phyloP scores from a whole-genome alignment of 176 grass and related monocot genomes.

The Oryza meridionalis region DNA sequence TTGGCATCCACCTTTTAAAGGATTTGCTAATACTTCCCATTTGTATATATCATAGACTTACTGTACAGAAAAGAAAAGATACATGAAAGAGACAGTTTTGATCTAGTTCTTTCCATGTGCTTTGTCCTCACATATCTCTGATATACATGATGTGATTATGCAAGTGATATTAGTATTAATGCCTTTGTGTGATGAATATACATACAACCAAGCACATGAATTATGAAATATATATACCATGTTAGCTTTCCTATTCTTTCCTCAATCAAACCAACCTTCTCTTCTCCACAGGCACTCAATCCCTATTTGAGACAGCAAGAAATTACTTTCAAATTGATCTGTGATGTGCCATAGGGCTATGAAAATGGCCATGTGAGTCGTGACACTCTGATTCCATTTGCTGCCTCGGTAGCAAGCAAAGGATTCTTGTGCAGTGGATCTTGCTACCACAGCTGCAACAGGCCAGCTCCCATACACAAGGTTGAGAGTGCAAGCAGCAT shows the following conservation, averaged over 20 bases:
- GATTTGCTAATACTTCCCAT: neutral
- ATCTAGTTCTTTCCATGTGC: neutral
- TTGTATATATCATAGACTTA: slow-evolving; percentile 4
- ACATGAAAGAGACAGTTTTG: neutral
- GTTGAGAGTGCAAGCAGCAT: slow-evolving; percentile 25
- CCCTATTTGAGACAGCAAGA: neutral
- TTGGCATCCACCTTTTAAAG: slow-evolving; percentile 47
- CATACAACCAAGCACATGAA: neutral
- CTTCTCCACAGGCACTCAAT: too few relatives aligned
- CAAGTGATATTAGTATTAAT: neutral
- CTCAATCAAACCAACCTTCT: too few relatives aligned
- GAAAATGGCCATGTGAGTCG: slow-evolving; percentile 17
- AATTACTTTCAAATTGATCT: neutral
- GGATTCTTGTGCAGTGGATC: slow-evolving; percentile 9
- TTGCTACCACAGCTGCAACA: slow-evolving; percentile 37
- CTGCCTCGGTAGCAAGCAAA: slow-evolving; percentile 30
- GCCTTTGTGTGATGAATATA: neutral
- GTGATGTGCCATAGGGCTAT: neutral
- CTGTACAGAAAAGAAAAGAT: slow-evolving; percentile 24
- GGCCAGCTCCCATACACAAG: slow-evolving; percentile 39
- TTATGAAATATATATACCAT: neutral
- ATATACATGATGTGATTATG: neutral
- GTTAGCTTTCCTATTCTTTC: neutral
- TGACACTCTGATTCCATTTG: slow-evolving; percentile 27
- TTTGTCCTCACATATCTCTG: neutral